These are phyloP conservation scores for Myriosclerotinia curreyana DNA, from an alignment of 2,329 filamentous ascomycete genomes.

Conservation along the genomic window DNA sequence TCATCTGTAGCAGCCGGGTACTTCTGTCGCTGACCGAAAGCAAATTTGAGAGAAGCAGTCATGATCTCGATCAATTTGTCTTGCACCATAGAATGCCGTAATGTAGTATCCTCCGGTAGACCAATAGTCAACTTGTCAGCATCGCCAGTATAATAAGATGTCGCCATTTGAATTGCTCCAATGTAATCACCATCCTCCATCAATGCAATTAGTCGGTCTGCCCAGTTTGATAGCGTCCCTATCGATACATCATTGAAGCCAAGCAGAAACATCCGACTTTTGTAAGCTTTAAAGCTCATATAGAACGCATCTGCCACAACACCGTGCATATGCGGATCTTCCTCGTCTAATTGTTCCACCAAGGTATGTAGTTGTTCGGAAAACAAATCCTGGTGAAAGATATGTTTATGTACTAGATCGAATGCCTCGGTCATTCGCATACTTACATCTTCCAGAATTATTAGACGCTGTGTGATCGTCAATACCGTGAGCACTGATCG, in stretches of 20 bases:
- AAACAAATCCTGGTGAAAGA: conserved; percentile 88
- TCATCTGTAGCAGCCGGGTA: conserved; percentile 43
- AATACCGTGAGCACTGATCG: conserved; percentile 87
- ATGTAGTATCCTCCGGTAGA: conserved; percentile 74
- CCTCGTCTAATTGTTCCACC: conserved; percentile 84
- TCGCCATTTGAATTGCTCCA: conserved; percentile 83
- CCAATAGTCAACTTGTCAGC: conserved; percentile 94
- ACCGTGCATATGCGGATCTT: conserved; percentile 86
- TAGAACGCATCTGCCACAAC: conserved; percentile 96
- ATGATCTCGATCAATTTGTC: conserved; percentile 94
- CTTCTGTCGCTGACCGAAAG: conserved; percentile 65
- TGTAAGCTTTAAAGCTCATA: conserved; percentile 96
- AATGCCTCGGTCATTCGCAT: conserved; percentile 94
- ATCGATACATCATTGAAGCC: conserved; percentile 94
- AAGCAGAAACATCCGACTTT: conserved; percentile 85
- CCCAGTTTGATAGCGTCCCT: conserved; percentile 93
- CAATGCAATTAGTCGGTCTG: conserved; percentile 83
- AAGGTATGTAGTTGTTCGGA: conserved; percentile 79
- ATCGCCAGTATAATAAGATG: conserved; percentile 85
- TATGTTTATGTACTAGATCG: conserved; percentile 85
- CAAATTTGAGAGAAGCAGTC: conserved; percentile 84
- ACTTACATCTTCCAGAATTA: conserved; percentile 85
- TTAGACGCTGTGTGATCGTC: conserved; percentile 88
- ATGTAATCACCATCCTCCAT: conserved; percentile 98
- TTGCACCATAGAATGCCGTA: conserved; percentile 77